Evolutionary conservation across 306 rosid species (phyloP), one percentile per base, ranked within the genome.

Genomic region (Inga oerstediana): DNA sequence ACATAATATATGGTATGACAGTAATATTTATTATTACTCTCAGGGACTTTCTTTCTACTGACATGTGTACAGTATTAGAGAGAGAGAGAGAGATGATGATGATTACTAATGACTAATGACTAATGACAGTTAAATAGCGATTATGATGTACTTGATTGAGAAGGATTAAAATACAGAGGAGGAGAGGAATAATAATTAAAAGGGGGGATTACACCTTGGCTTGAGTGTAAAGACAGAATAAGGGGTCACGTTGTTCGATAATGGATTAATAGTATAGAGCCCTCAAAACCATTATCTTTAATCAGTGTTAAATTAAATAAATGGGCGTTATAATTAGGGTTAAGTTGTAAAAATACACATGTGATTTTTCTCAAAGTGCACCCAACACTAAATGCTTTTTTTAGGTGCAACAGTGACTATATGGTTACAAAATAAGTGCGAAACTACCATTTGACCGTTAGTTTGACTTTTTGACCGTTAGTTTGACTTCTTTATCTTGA

Each of bases 171-270:
- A 85, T 75, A 75, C 24, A 67, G 61, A 41, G 65, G 48, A 62
- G 17, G 52, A 74, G 14, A 17, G 45, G 71, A 17, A 66, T 65
- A 66, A 67, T 48, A 69, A 78, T 62, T 77, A 83, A 46, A 27
- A 24, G 32, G 4, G 10, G 85, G 76, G 76, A 58, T 90, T 84
- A 86, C 90, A 83, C 91, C 85, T 92, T 87, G 97, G 93, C 89
- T 81, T 89, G 80, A 87, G 90, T 66, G 91, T 86, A 83, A 81
- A 84, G 93, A 91, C 96, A 90, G 94, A 80, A 69, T 90, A 82
- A 86, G 83, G 79, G 83, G 79, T 84, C 97, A 90, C 91, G 92
- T 92, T 92, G 85, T 86, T 86, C 90, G 83, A 90, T 87, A 84
- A 89, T 89, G 85, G 84, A 79, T 79, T 27, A 75, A 69, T 64